Percentiles rank a stretch among this genome's conserved stretches.
Evolutionary conservation across 352 stramenopile species (phyloP).

Genomic region (Aphanomyces stellatus): DNA sequence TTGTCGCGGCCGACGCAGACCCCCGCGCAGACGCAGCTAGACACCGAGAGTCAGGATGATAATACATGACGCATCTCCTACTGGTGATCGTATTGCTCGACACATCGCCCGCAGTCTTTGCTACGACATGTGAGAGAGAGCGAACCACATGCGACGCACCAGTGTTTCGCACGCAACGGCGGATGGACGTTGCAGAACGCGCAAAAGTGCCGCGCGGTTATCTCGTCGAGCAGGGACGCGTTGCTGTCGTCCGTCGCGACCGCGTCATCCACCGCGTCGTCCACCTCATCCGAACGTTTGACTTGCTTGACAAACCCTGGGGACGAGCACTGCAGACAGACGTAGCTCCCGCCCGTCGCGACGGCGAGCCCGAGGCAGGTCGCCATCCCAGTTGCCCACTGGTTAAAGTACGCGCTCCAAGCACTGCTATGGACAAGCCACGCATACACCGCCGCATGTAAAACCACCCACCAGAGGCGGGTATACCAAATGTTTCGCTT

Average conservation of each 20-base stretch:
- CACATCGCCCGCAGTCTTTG: constrained; percentile 64
- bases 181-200: constrained; percentile 49
- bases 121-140: constrained; percentile 23
- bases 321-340: constrained; percentile 48
- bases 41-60: background rate
- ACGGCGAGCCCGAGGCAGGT: constrained; percentile 31
- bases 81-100: constrained; percentile 76
- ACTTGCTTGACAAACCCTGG: constrained; percentile 36
- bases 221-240: constrained; percentile 26
- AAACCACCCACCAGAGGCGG: constrained; percentile 51
- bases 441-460: constrained; percentile 54
- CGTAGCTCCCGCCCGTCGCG: constrained; percentile 37
- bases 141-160: constrained; percentile 24
- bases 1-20: constrained; percentile 67
- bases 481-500: constrained; percentile 54
- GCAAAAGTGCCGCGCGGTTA: constrained; percentile 37
- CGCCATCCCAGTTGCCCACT: constrained; percentile 36
- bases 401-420: constrained; percentile 23
- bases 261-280: background rate
- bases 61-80: constrained; percentile 23
- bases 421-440: constrained; percentile 32
- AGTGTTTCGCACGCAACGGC: constrained; percentile 64
- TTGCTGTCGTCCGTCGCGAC: constrained; percentile 21
- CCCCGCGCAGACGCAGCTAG: constrained; percentile 66
- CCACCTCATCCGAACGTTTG: background rate